phyloP scores from a whole-genome alignment of 108 stramenopile species.

The Skeletonema tropicum region DNA sequence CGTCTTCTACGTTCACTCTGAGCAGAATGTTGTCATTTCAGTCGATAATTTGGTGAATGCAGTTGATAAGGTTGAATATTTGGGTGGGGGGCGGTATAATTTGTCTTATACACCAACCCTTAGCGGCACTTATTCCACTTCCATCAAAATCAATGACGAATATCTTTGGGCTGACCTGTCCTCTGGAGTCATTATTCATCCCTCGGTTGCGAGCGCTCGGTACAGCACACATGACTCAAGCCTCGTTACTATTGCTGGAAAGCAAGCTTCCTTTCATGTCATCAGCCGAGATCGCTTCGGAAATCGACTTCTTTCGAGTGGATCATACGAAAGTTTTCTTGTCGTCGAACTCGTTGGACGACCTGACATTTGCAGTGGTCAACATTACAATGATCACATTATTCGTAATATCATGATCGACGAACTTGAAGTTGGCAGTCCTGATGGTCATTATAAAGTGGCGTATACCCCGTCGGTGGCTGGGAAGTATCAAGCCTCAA shows the following conservation, averaged over 20 bases:
- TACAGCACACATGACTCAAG: slow-evolving; percentile 51
- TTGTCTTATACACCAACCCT: slow-evolving; percentile 71
- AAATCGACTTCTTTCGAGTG: slow-evolving; percentile 58
- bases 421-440: slow-evolving; percentile 38
- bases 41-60: slow-evolving; percentile 37
- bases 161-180: slow-evolving; percentile 59
- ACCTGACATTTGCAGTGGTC: slow-evolving; percentile 40
- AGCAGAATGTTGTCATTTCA: slow-evolving; percentile 22
- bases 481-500: slow-evolving; percentile 56
- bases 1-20: slow-evolving; percentile 16
- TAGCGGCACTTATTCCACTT: slow-evolving; percentile 61
- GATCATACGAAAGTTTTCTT: slow-evolving; percentile 10
- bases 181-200: slow-evolving; percentile 54
- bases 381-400: slow-evolving; percentile 4
- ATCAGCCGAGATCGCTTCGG: slow-evolving; percentile 75
- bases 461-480: slow-evolving; percentile 64
- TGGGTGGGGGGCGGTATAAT: slow-evolving; percentile 59
- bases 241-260: slow-evolving; percentile 62
- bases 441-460: slow-evolving; percentile 63
- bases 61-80: slow-evolving; percentile 53
- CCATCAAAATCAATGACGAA: slow-evolving; percentile 49
- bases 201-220: slow-evolving; percentile 57
- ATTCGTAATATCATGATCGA: not conserved
- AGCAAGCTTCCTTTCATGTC: slow-evolving; percentile 56
- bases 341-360: slow-evolving; percentile 36